Evolutionary conservation across 768 basidiomycete species (phyloP), one percentile per base, ranked within the genome.

Genomic region (Tylopilus sp.): DNA sequence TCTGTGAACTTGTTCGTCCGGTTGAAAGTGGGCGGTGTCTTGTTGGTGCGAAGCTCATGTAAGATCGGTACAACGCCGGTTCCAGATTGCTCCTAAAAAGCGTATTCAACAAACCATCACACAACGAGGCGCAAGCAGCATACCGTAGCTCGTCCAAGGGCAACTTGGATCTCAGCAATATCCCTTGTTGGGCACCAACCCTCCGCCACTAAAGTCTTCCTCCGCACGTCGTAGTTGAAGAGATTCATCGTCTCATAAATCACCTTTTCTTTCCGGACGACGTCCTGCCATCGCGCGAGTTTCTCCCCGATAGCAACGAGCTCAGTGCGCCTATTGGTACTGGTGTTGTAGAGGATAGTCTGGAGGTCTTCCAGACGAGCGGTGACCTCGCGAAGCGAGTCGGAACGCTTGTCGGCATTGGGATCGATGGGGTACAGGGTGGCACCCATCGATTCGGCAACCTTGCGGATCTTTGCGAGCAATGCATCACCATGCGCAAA

Each of bases 361-460:
- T 93, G 83, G 40, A 98, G 73, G 65, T 99, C 97, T 67, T 99
- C 95, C 42, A 99, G 79, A 50, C 95, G 86, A 36, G 75, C 78
- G 1, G 85, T 82, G 30, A 98, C 93, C 59, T 98, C 94, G 33
- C 86, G 84, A 49, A 99, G 82, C 26, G 93, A 85, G 43, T 95
- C 90, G 12, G 85, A 78, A 39, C 97, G 92, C 70, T 91, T 95
- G 71, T 95, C 93, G 3, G 88, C 83, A 59, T 95, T 94, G 33
- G 93, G 76, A 68, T 98, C 95, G 65, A 99, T 97, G 35, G 94
- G 92, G 72, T 95, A 98, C 49, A 98, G 75, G 0, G 93, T 98
- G 3, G 88, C 97, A 33, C 97, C 95, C 88, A 98, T 98, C n/a
- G 93, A 95, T 71, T 98, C 95, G 23, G 95, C 89, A 48, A 99